phyloP scores from a whole-genome alignment of 2,329 filamentous ascomycete species.

The Phaeoacremonium minimum region DNA sequence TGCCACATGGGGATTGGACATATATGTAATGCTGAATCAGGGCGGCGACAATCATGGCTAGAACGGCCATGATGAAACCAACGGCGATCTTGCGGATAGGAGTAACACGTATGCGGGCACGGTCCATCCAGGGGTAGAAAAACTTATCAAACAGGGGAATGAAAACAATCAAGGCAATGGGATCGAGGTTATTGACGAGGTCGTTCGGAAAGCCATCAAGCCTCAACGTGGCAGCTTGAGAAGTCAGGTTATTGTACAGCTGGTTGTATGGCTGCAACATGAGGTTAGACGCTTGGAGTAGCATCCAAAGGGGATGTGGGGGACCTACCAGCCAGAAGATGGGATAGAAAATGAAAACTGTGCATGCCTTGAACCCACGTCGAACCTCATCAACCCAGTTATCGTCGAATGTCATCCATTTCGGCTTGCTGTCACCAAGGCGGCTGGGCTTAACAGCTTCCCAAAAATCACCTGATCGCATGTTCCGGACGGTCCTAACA shows the following conservation, averaged over 20 bases:
- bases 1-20: constrained; percentile 6
- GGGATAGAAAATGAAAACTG: constrained; percentile 62
- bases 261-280: too few relatives aligned
- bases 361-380: constrained; percentile 62
- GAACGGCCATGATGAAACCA: constrained; percentile 44
- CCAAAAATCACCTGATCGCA: too few relatives aligned
- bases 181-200: constrained; percentile 64
- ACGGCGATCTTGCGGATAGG: constrained; percentile 63
- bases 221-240: constrained; percentile 53
- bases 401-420: constrained; percentile 61
- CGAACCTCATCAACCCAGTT: constrained; percentile 69
- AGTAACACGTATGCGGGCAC: constrained; percentile 52
- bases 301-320: too few relatives aligned
- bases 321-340: constrained; percentile 67
- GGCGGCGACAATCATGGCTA: constrained; percentile 7
- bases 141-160: constrained; percentile 58
- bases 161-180: constrained; percentile 62
- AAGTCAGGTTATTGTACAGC: constrained; percentile 53
- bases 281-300: too few relatives aligned
- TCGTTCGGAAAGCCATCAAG: constrained; percentile 67
- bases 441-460: too few relatives aligned
- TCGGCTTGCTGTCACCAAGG: too few relatives aligned
- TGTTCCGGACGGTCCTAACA: too few relatives aligned
- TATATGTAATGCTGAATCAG: constrained; percentile 10
- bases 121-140: constrained; percentile 58